Base-by-base conservation (phyloP, 768 basidiomycete species). In the Boletus reticuloceps region DNA sequence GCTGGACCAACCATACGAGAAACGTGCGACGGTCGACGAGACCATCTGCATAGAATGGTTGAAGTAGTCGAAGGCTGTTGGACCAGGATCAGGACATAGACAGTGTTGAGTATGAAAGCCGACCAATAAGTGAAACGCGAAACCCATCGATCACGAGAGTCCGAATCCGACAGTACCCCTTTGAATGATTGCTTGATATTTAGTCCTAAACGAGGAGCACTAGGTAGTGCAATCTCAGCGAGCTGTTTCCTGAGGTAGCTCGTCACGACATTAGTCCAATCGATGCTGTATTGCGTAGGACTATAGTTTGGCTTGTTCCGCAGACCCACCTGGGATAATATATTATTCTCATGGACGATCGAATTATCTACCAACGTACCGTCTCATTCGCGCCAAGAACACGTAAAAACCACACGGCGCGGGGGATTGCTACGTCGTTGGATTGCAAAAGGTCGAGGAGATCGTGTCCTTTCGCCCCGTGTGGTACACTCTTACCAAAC, bases 321-420 rank as follows among this genome's bases (percentile, higher is more conserved):
- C 40, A 90, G 71, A 29, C 87, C 89, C 20, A 86, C 83, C 89
- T 89, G 57, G 47, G 32, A 47, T 3, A 22, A 29, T 47, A 27
- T 20, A 39, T 59, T 16, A 55, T 6, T 32, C n/a, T 22, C n/a
- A 22, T 43, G 47, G 47, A 32, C 10, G 2, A 56, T 1, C 22
- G 36, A 39, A 51, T 42, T 32, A 43, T 39, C 55, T n/a, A 36
- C 20, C 22, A 9, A 56, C 54, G 12, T 65, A 91, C 90, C 47
- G 88, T 90, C 72, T 94, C 92, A 61, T 93, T 92, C 19, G 87
- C 90, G 25, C 92, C 92, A 62, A 92, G 83, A 5, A 92, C 90
- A 19, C 91, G 82, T 27, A 94, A 75, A 66, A 93, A 89, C 92
- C 92, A 94, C 8, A 93, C 83, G 5, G 92, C 92, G 43, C 92